phyloP scores from a whole-genome alignment of 2,329 filamentous ascomycete genomes.

The Pseudonectria buxi region DNA sequence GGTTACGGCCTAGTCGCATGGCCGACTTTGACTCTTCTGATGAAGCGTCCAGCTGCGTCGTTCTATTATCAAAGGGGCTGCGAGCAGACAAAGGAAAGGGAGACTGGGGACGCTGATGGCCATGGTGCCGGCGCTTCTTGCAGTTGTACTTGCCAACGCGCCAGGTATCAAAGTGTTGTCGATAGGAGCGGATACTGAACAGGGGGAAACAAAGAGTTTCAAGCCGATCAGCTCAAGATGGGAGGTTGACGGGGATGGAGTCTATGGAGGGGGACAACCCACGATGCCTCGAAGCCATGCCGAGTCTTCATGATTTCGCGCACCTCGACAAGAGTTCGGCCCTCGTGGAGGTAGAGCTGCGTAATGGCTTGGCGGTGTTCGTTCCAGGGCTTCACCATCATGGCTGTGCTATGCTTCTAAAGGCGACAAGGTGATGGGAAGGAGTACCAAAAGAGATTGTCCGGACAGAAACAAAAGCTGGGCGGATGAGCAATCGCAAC shows the following conservation, averaged over 20 bases:
- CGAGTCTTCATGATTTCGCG: conserved; percentile 31
- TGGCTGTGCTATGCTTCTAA: conserved; percentile 7
- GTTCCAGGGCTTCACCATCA: conserved; percentile 41
- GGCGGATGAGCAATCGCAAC: not conserved
- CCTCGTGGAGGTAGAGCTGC: conserved; percentile 33
- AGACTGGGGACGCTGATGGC: conserved; percentile 3
- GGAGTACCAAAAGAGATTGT: conserved; percentile 3
- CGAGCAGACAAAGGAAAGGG: conserved; percentile 13
- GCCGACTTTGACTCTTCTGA: too few relatives aligned
- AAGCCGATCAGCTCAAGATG: not conserved
- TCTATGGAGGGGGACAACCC: conserved; percentile 12
- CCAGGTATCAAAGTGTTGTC: conserved; percentile 42
- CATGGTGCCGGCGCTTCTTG: conserved; percentile 23
- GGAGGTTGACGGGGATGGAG: not conserved
- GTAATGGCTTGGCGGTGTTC: conserved; percentile 30
- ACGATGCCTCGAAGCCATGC: conserved; percentile 37
- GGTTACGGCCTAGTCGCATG: too few relatives aligned
- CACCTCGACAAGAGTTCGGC: conserved; percentile 35
- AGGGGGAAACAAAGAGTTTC: conserved; percentile 2
- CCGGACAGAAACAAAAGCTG: not conserved
- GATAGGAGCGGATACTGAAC: conserved; percentile 37
- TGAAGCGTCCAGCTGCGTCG: too few relatives aligned
- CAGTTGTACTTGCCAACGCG: conserved; percentile 41
- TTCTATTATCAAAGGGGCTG: conserved; percentile 5
- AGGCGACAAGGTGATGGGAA: conserved; percentile 4